Evolutionary conservation across 2,329 filamentous ascomycete genomes (phyloP).

Genomic region (Geoglossum cookeanum): DNA sequence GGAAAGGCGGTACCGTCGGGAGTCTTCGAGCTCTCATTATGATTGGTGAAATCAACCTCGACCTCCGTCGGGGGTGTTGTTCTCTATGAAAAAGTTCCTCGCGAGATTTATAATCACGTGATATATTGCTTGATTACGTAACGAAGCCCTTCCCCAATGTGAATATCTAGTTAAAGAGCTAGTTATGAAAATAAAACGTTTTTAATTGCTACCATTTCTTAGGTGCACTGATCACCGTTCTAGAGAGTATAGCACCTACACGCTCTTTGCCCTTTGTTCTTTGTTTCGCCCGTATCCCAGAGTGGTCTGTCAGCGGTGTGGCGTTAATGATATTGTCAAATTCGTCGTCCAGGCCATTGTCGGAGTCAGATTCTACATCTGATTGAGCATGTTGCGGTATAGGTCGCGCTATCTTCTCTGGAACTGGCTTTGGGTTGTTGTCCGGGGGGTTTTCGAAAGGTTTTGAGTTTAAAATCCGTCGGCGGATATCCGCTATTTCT

Average conservation of each 20-base stretch:
- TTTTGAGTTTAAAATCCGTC: constrained; percentile 79
- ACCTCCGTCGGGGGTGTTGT: neutral
- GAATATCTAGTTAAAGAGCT: neutral
- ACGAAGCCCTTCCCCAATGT: no score
- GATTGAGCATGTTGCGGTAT: constrained; percentile 36
- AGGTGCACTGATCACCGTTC: constrained; percentile 28
- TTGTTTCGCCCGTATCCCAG: constrained; percentile 48
- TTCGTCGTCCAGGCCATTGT: constrained; percentile 51
- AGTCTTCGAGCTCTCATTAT: neutral
- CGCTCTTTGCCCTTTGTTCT: constrained; percentile 31
- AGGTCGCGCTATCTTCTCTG: constrained; percentile 42
- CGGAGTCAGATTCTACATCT: constrained; percentile 52
- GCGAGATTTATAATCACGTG: neutral
- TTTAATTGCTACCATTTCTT: constrained; percentile 21
- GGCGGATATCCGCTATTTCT: constrained; percentile 81
- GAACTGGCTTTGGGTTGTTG: constrained; percentile 32
- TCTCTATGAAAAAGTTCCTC: neutral
- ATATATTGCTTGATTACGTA: neutral
- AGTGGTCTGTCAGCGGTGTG: constrained; percentile 70
- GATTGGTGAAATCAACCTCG: neutral
- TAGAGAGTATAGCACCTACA: constrained; percentile 29
- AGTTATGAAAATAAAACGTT: neutral
- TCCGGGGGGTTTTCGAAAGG: constrained; percentile 49
- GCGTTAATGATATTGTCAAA: constrained; percentile 91
- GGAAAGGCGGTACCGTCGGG: neutral